Percentiles rank a stretch among this genome's conserved stretches.
Conservation (phyloP, 768 basidiomycete genomes). For the Polyporus arcularius region DNA sequence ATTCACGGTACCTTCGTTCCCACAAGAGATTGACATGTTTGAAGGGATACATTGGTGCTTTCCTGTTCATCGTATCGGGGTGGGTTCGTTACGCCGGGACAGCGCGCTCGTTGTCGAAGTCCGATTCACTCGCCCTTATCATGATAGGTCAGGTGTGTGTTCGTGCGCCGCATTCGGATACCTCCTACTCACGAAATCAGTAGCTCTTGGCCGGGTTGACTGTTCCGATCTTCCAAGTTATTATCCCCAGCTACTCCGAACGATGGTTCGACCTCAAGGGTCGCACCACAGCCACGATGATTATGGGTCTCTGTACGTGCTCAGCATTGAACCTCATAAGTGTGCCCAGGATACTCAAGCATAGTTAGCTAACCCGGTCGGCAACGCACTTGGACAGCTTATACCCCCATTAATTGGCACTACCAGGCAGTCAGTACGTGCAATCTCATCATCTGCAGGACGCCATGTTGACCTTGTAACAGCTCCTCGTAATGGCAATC, state of each 20-base stretch:
- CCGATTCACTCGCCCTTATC: constrained; percentile 62
- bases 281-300: constrained; percentile 77
- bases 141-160: constrained; percentile 65
- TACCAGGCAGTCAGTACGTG: constrained; percentile 56
- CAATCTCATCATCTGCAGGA: neutral
- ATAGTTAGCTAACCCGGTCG: constrained; percentile 66
- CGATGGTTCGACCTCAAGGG: constrained; percentile 79
- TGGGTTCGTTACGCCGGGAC: constrained; percentile 84
- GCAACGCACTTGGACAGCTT: constrained; percentile 72
- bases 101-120: constrained; percentile 47
- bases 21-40: too few species aligned
- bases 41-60: constrained; percentile 66
- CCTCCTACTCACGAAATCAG: neutral
- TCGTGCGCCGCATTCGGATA: neutral
- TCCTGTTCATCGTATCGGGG: constrained; percentile 56
- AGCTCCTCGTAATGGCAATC: constrained; percentile 75
- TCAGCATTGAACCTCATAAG: neutral
- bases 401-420: constrained; percentile 61
- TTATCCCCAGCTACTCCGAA: constrained; percentile 82
- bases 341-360: neutral
- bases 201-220: constrained; percentile 65
- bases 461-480: neutral
- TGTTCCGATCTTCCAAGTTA: constrained; percentile 74
- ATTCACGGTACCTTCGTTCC: neutral
- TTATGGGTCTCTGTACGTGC: constrained; percentile 45